Evolutionary conservation across 768 basidiomycete genomes (phyloP), one percentile per base, ranked within the genome.

Genomic region (Phylloporus sp.): DNA sequence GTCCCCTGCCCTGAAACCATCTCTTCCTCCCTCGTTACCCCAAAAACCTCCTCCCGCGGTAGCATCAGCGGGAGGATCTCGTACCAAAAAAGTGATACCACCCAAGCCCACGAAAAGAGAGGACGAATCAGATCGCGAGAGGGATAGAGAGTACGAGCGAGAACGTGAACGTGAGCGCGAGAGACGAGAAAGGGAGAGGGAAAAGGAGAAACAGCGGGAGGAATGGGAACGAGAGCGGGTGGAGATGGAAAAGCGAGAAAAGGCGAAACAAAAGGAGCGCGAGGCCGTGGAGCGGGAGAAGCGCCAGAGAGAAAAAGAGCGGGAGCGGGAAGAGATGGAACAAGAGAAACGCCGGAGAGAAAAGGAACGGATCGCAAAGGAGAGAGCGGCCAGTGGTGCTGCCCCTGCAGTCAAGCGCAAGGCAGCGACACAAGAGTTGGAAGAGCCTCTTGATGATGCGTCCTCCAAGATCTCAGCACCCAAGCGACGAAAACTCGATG

Each of bases 401-500:
- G 15, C 41, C 24, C 31, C 60, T 22, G 53, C 45, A n/a, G 29
- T 48, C 34, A 78, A 77, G 55, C 71, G 76, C 22, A 78, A 73
- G 55, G 66, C 67, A 37, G 49, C 47, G 1, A 34, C 39, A 9
- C 60, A 57, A n/a, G 69, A 71, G 23, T 31, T 46, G 24, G 66
- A 66, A 15, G 70, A 69, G 26, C 49, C 18, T 8, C 45, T 57
- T 5, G 70, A 69, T 29, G 60, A 51, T 23, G 11, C 55, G 1
- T 42, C 53, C 7, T 22, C 42, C 27, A 58, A 52, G 32, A 37
- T 31, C 1, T 41, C 59, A 27, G 33, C 55, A 4, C 50, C 57
- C 14, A 80, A 80, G 57, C 70, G 69, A 48, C 71, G 72, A 38
- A 79, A 68, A 59, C 66, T 67, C 21, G 75, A 74, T 17, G 66